phyloP scores from a whole-genome alignment of 768 basidiomycete species.

The Mycena amicta region DNA sequence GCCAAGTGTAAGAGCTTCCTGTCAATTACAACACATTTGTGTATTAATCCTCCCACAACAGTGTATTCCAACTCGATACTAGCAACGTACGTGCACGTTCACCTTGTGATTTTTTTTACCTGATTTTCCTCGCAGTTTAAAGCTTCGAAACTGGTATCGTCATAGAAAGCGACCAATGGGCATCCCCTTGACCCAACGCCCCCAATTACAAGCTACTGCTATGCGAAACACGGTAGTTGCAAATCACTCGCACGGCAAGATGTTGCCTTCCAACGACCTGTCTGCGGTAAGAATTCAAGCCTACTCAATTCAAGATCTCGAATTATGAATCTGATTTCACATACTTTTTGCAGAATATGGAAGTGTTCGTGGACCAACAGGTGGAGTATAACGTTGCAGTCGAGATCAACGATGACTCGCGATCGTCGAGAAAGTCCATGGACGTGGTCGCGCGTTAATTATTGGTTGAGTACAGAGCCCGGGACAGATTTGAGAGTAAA shows the following conservation, averaged over 20 bases:
- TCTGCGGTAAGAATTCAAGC: neutral
- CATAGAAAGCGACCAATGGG: neutral
- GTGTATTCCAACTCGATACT: neutral
- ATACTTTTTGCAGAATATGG: neutral
- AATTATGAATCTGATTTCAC: neutral
- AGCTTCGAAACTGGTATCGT: neutral
- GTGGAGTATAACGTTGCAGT: slow-evolving; percentile 1
- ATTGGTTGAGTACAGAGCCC: too few species aligned
- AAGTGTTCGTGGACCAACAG: neutral
- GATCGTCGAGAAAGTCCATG: neutral
- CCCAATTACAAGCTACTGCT: too few species aligned
- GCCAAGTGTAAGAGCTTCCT: neutral
- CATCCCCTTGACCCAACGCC: neutral
- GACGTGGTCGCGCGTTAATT: too few species aligned
- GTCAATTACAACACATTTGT: neutral
- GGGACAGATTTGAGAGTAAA: too few species aligned
- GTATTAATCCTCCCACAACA: neutral
- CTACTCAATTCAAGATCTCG: too few species aligned
- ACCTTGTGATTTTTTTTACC: neutral
- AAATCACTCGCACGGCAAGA: neutral
- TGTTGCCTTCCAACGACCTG: neutral
- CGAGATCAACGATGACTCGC: neutral
- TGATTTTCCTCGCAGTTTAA: neutral
- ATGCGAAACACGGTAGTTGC: neutral
- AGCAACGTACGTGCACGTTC: neutral